Evolutionary conservation across 768 basidiomycete species (phyloP).

Genomic region (Paxillus involutus): DNA sequence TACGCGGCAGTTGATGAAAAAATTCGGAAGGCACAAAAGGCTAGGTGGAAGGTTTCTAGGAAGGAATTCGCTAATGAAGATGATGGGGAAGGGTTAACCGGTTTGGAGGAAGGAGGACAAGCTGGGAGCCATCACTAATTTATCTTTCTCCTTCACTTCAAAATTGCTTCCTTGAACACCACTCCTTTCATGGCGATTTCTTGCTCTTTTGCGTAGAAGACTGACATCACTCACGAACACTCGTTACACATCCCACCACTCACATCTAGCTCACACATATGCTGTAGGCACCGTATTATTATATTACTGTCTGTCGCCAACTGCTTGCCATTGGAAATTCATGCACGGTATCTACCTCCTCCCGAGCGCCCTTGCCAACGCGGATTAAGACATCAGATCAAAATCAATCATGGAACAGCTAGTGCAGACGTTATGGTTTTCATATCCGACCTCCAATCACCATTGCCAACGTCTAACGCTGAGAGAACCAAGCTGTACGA

Average conservation of each 20-base stretch:
- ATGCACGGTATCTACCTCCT: not conserved
- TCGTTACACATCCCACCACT: not conserved
- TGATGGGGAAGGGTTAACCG: constrained; percentile 1
- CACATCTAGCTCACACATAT: not conserved
- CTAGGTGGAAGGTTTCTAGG: constrained; percentile 28
- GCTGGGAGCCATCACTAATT: constrained; percentile 2
- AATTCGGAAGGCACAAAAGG: constrained; percentile 39
- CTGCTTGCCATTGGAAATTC: not conserved
- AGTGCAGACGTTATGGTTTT: not conserved
- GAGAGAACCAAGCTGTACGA: constrained; percentile 21
- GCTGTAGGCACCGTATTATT: not conserved
- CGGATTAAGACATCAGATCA: not conserved
- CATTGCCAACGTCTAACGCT: constrained; percentile 17
- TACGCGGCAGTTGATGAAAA: constrained; percentile 31
- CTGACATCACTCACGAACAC: not conserved
- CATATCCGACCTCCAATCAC: constrained; percentile 18
- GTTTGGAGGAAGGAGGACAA: constrained; percentile 6
- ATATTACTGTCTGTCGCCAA: constrained; percentile 3
- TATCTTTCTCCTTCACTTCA: not conserved
- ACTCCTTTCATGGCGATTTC: not conserved
- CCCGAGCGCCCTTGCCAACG: not conserved
- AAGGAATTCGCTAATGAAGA: constrained; percentile 9
- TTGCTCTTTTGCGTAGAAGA: not conserved
- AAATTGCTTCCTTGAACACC: not conserved
- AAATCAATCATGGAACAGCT: constrained; percentile 1